A percentile compares a stretch with the other conserved stretches of the same genome.
Conservation (phyloP, 805 yeast genomes). For the Candida vartiovaarae region DNA sequence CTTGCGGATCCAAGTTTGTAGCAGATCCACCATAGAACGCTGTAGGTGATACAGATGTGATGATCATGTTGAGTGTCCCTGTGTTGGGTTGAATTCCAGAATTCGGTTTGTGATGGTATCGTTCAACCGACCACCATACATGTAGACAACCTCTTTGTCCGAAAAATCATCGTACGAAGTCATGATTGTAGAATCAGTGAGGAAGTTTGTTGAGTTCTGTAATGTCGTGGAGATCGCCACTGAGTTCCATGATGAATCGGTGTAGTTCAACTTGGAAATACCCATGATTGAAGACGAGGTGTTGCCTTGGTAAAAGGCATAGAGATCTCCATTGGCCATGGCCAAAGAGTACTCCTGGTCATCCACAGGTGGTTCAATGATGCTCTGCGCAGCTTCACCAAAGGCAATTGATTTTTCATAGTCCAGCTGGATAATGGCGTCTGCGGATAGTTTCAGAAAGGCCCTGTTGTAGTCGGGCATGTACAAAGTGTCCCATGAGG, state of each 20-base stretch:
- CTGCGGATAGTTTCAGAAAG: constrained; percentile 15
- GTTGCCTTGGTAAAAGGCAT: constrained; percentile 13
- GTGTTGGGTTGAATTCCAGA: constrained; percentile 34
- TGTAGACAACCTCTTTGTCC: constrained; percentile 33
- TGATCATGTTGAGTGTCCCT: constrained; percentile 31
- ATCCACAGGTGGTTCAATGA: constrained; percentile 14
- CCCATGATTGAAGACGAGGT: background rate
- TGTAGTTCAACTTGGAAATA: constrained; percentile 9
- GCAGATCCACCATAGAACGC: constrained; percentile 47
- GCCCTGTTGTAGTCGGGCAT: constrained; percentile 14
- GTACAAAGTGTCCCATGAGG: constrained; percentile 15
- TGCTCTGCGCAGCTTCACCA: background rate
- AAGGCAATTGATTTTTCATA: constrained; percentile 1
- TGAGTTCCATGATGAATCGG: constrained; percentile 9
- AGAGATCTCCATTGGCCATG: constrained; percentile 16
- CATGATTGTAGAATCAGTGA: constrained; percentile 33
- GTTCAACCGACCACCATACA: constrained; percentile 43
- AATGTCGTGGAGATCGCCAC: constrained; percentile 14
- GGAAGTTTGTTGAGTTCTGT: constrained; percentile 5
- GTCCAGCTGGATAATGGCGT: constrained; percentile 15
- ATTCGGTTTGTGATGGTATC: constrained; percentile 33
- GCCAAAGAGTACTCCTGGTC: constrained; percentile 17
- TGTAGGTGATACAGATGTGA: constrained; percentile 47
- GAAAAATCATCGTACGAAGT: constrained; percentile 29
- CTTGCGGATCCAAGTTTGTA: constrained; percentile 30